Conservation (phyloP, 352 stramenopile genomes). For the Albugo candida region DNA sequence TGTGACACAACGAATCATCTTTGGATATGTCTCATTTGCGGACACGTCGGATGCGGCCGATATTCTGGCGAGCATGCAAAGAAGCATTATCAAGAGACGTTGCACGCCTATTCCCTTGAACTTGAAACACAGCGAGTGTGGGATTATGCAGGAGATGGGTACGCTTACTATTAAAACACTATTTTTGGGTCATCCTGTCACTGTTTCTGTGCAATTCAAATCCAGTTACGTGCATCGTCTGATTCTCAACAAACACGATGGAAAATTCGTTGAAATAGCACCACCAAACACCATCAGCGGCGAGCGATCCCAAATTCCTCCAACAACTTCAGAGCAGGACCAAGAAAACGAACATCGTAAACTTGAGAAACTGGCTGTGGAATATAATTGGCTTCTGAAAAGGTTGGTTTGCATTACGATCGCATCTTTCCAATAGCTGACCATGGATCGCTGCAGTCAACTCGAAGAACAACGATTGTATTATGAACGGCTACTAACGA, state of each 20-base stretch:
- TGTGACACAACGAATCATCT: conserved; percentile 88
- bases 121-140: conserved; percentile 90
- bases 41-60: conserved; percentile 88
- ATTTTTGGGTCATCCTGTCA: background rate
- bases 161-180: conserved; percentile 31
- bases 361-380: conserved; percentile 86
- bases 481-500: conserved; percentile 74
- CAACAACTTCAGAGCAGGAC: conserved; percentile 51
- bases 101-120: conserved; percentile 92
- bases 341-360: conserved; percentile 88
- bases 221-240: conserved; percentile 58
- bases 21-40: conserved; percentile 94
- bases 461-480: conserved; percentile 89
- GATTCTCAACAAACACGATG: conserved; percentile 81
- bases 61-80: conserved; percentile 91
- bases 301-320: conserved; percentile 46
- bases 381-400: conserved; percentile 94
- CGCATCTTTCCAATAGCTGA: background rate
- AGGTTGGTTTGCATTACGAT: conserved; percentile 19
- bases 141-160: conserved; percentile 88
- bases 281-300: conserved; percentile 60
- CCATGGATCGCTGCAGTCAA: conserved; percentile 31
- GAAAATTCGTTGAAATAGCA: conserved; percentile 92
- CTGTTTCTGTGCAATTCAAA: background rate
- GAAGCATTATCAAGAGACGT: conserved; percentile 83